Evolutionary conservation across 768 basidiomycete species (phyloP), one percentile per base, ranked within the genome.

Genomic region (Lanmaoa rubissima): DNA sequence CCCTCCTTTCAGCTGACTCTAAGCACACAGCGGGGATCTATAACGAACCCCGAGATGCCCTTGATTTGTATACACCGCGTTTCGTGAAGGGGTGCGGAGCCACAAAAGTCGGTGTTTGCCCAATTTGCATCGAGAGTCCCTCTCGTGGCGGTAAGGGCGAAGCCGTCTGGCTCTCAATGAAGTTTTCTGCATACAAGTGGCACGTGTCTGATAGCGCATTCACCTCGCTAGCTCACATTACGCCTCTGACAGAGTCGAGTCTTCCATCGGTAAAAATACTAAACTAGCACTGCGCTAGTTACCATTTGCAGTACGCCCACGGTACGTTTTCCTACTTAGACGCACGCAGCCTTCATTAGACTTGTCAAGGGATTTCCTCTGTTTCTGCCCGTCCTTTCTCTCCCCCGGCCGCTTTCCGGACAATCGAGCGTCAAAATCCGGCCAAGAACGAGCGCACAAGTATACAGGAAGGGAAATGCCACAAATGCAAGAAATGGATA

Each of bases 161-260:
- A 62, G 77, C 78, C 39, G 58, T 86, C 28, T 92, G 91, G 90
- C 70, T 90, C 35, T 81, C 84, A 2, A 90, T 84, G 82, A 91
- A 91, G 62, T 85, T 87, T 65, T 88, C 86, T 14, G 90, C 90
- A 19, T 91, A 84, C 76, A 91, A 92, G 89, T 90, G 75, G 87
- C 86, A 56, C 16, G 81, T 78, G 24, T 44, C 17, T 40, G 17
- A 40, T 21, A 31, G 8, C n/a, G 32, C 49, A 38, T 24, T n/a
- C 14, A 34, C 14, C 43, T 53, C 43, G n/a, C 43, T 21, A n/a
- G 19, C 58, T 60, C 19, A 60, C 46, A 11, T 54, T n/a, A 41
- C 6, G 12, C 24, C 40, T 48, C 19, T 41, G 24, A 59, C 49
- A 73, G 70, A 58, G 71, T 61, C 45, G 39, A 26, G 16, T 53